Evolutionary conservation across 768 basidiomycete species (phyloP), one percentile per base, ranked within the genome.

Genomic region (Amanita inopinata): DNA sequence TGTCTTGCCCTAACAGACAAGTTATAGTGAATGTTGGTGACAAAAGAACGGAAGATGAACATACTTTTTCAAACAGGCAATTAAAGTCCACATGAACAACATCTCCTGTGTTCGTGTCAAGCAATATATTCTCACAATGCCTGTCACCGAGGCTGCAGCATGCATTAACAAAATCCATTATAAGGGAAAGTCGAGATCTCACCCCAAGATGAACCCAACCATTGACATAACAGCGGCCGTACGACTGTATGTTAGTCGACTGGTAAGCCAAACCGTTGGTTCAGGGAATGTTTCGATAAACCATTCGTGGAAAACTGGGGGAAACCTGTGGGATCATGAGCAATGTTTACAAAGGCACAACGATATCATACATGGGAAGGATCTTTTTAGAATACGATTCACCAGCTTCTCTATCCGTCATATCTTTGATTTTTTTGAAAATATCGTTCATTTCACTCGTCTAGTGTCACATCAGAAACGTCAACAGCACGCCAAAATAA

Each of bases 171-270:
- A 5, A 35, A n/a, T n/a, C 20, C 15, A 4, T 14, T 4, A 22
- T 5, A 38, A 28, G 9, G 24, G 35, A 5, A 36, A 12, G 28
- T 9, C 33, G 7, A 35, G 12, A 41, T 41, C 80, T 42, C 49
- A 94, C 91, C 94, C 94, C 9, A 98, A 68, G 32, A 99, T 91
- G 53, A 87, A 94, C 8, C 96, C 96, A 15, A 98, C 87, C 87
- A 99, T 98, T 1, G 87, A 96, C 83, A 96, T 98, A 41, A 98
- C 96, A 0, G 94, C 96, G 0, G 86, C 76, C 0, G 94, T 96
- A 32, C 94, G 73, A 3, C 76, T 81, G 56, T 93, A 99, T 1
- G 78, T 70, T 51, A 89, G 60, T n/a, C 94, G 79, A 57, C 86
- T 86, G 1, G 82, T 75, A 11, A 98, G 72, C 96, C 96, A 99